A percentile compares a stretch with the other conserved stretches of the same genome.
These are phyloP conservation scores for Backusella australiensis DNA, from an alignment of 192 early-diverging fungal genomes.

Conservation along the genomic window DNA sequence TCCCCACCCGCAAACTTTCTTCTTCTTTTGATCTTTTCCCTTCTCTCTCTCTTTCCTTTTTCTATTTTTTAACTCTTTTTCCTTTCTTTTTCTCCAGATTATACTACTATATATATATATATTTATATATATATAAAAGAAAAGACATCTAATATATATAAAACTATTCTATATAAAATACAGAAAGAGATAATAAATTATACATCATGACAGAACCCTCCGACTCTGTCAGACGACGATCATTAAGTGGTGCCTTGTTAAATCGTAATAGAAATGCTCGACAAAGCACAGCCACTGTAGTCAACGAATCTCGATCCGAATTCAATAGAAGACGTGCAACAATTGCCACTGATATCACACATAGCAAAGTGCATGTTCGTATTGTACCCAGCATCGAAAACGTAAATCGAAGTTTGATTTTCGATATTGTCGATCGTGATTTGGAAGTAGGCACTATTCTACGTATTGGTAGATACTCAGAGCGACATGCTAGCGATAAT, in stretches of 20 bases:
- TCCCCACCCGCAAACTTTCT: background rate
- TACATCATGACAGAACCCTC: background rate
- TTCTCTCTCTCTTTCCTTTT: background rate
- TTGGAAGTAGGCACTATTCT: conserved; percentile 46
- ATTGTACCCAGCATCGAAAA: conserved; percentile 44
- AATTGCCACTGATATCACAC: background rate
- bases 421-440: conserved; percentile 59
- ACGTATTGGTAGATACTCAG: conserved; percentile 57
- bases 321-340: background rate
- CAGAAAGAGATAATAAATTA: background rate
- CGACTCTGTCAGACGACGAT: conserved; percentile 13
- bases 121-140: background rate
- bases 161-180: background rate
- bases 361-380: conserved; percentile 41
- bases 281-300: background rate
- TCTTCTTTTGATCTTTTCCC: conserved; percentile 1
- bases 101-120: background rate
- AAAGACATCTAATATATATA: background rate
- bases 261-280: background rate
- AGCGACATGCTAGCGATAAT: conserved; percentile 50
- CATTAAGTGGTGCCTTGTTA: conserved; percentile 7
- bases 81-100: background rate
- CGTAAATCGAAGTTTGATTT: conserved; percentile 50
- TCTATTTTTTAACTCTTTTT: background rate
- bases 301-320: conserved; percentile 1